Evolutionary conservation across 768 basidiomycete species (phyloP), one percentile per base, ranked within the genome.

Genomic region (Lactarius sanguifluus): DNA sequence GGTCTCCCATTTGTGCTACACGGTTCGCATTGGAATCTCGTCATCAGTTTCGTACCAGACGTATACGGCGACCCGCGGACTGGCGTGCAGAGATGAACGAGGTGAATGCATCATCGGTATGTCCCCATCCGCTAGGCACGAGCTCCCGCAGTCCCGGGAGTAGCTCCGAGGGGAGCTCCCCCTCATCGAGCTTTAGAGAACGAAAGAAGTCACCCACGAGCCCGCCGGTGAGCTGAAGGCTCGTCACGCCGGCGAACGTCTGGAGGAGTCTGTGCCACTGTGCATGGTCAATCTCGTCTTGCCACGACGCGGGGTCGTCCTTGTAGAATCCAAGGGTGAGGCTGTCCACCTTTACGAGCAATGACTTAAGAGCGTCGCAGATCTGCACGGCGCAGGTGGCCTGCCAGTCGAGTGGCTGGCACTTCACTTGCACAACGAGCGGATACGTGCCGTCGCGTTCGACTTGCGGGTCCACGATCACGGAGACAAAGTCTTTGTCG

Each of bases 281-380:
- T 9, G 7, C 56, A 12, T 5, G 56, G 23, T 64, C 62, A 16
- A 64, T 32, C 30, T 25, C 56, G 30, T 7, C 23, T 34, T 41
- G n/a, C 60, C 50, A 52, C 7, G 50, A 1, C 7, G 16, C 23
- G 6, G 60, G 15, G 41, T 23, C 36, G n/a, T 47, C 55, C 30
- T 25, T 57, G 9, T 64, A 40, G 9, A 55, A 56, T 20, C 61
- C 62, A 23, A 64, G 62, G 13, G 18, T 36, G 56, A 64, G 62
- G 32, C 16, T 47, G 15, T 57, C 55, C 23, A 40, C n/a, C 2
- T 10, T 15, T 1, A n/a, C 18, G 25, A 64, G 62, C n/a, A 57
- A 16, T 32, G 56, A 34, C 25, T 20, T 15, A n/a, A 64, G 41
- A 16, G 55, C 16, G 43, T 15, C 1, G 43, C 62, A 64, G 41